phyloP scores from a whole-genome alignment of 805 yeast species.

The Teunomyces aglyptinius region DNA sequence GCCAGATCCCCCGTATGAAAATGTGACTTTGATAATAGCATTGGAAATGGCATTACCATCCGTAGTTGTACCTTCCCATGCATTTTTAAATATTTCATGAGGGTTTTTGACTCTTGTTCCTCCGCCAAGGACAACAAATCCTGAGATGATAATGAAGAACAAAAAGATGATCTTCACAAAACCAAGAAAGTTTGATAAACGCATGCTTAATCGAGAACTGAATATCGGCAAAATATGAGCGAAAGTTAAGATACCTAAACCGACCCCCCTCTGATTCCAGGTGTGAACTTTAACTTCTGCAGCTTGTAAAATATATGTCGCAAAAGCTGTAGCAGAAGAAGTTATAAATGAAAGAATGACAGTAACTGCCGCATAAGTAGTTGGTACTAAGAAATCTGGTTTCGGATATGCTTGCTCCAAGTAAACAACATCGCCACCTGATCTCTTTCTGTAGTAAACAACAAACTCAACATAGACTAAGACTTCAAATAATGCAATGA shows the following conservation, averaged over 20 bases:
- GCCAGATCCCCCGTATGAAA: slow-evolving; percentile 41
- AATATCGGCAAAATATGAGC: slow-evolving; percentile 19
- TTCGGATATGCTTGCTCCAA: slow-evolving; percentile 38
- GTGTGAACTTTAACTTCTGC: slow-evolving; percentile 26
- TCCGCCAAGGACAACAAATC: slow-evolving; percentile 37
- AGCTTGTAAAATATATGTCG: slow-evolving; percentile 31
- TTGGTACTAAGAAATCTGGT: slow-evolving; percentile 34
- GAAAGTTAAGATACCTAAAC: slow-evolving; percentile 28
- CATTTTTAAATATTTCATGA: slow-evolving; percentile 30
- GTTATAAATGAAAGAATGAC: slow-evolving; percentile 36
- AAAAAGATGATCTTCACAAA: slow-evolving; percentile 33
- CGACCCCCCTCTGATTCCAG: slow-evolving; percentile 39
- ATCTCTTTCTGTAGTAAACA: slow-evolving; percentile 34
- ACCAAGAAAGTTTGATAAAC: slow-evolving; percentile 32
- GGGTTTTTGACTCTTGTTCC: slow-evolving; percentile 31
- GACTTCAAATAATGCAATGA: slow-evolving; percentile 37
- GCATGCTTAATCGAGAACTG: slow-evolving; percentile 28
- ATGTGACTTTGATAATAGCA: slow-evolving; percentile 44
- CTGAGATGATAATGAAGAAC: slow-evolving; percentile 32
- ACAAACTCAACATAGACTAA: slow-evolving; percentile 42
- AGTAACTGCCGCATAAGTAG: slow-evolving; percentile 37
- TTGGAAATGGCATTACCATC: slow-evolving; percentile 43
- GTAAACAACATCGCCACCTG: slow-evolving; percentile 39
- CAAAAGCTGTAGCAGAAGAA: slow-evolving; percentile 38
- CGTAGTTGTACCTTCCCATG: slow-evolving; percentile 40